Base-by-base conservation (phyloP, 106 monocot genomes). In the Narthecium ossifragum region DNA sequence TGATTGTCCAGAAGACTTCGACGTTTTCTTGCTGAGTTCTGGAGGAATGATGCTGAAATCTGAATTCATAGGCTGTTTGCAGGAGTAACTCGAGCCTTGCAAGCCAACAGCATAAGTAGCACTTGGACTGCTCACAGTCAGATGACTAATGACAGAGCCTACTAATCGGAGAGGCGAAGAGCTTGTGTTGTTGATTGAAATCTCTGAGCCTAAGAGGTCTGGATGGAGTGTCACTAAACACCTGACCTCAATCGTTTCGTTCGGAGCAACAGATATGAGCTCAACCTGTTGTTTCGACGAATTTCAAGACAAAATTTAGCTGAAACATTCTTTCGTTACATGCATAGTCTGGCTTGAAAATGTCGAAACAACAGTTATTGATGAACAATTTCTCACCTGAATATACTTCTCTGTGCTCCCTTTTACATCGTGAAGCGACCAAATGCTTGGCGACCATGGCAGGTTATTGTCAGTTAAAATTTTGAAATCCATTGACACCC, bases 111-210 rank as follows among this genome's bases (percentile, higher is more conserved):
- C 77, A 48, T 78, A 94, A 29, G 82, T 78, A 29, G 94, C 90
- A 43, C 86, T 86, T 0, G 94, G 90, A 0, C 86, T 90, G 75
- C 94, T 94, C 37, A 85, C 89, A 29, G 72, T 80, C 5, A 94
- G 75, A 63, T 94, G 93, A 67, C 72, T 90, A 6, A 83, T 36
- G 3, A 94, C 38, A 20, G 66, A 63, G 7, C 85, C 89, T 17
- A 61, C 24, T 9, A 86, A 37, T 12, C 70, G 61, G 54, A 89
- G 55, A 54, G 60, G n/a, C 11, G 83, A 76, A 22, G 62, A 41
- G 41, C 37, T 70, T 36, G 26, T 23, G 57, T 94, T 94, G 2
- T 52, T 77, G 37, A 83, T 48, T 15, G 47, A 47, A 24, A 94
- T 34, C 50, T 83, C 90, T 24, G 80, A 69, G 22, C 67, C 74